Evolutionary conservation across 164 flowering plant genomes (phyloP), one percentile per base, ranked within the genome.

Genomic region (Dillenia turbinata): DNA sequence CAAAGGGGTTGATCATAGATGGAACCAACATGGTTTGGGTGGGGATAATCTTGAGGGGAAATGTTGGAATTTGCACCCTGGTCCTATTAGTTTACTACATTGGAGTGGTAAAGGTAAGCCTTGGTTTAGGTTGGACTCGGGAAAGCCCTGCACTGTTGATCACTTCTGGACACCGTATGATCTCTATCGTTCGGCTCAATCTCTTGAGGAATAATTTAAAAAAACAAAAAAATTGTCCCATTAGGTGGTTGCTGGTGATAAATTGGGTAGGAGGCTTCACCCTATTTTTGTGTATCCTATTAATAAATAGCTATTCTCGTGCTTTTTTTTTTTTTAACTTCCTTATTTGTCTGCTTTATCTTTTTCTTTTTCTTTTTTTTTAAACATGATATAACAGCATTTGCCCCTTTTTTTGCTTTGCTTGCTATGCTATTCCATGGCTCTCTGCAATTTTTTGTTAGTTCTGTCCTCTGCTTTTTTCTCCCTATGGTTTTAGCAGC

Each of bases 101-200:
- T 83, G 87, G 87, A 83, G 84, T 66, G 87, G 84, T 13, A 80
- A 80, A 51, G 84, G 87, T 56, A 83, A 83, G 64, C 87, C 84
- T 15, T 83, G 87, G 87, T 49, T 81, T 56, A 68, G 85, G 51
- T 63, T 83, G 66, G 87, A 83, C 48, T 77, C 87, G 3, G 56
- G 85, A 33, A 79, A 67, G 63, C 83, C 87, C 0, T 81, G 85
- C 59, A 54, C 62, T n/a, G 81, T 83, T 10, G 87, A 83, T 64
- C 68, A 76, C 63, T 62, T 83, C 1, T 83, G 84, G 84, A 79
- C 80, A 11, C 83, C 83, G 0, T 80, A 83, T 49, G 84, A 83
- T 66, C 80, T 81, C 12, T 79, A 79, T 50, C 77, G 70, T 2
- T 76, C 82, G 5, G 54, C 59, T 9, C 61, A 62, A 11, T 63